These are phyloP conservation scores for Pneumocystis oryctolagi DNA, from an alignment of 1,139 yeast genomes.

Conservation along the genomic window DNA sequence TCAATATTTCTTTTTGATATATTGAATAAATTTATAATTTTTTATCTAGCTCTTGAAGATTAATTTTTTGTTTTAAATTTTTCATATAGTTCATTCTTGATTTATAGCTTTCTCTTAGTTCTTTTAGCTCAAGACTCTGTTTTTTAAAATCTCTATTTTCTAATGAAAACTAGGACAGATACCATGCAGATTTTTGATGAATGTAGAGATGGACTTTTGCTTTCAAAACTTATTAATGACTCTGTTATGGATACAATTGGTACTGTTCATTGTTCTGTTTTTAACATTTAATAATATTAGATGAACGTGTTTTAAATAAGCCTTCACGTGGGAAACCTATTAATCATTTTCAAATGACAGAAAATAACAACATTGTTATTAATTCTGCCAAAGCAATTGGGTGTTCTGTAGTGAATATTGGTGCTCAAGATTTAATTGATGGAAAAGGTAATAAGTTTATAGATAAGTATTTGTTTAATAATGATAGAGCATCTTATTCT, in stretches of 20 bases:
- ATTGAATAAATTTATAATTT: too few species aligned
- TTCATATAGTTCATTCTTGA: neutral
- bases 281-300: conserved; percentile 44
- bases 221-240: conserved; percentile 87
- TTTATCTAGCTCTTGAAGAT: neutral
- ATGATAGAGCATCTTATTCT: conserved; percentile 65
- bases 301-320: conserved; percentile 85
- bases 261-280: conserved; percentile 6
- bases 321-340: conserved; percentile 71
- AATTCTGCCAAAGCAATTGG: conserved; percentile 98
- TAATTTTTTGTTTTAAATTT: neutral
- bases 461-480: neutral
- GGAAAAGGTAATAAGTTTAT: conserved; percentile 37
- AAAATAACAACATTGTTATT: conserved; percentile 92
- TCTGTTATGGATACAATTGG: conserved; percentile 61
- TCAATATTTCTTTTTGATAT: too few species aligned
- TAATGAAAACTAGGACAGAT: conserved; percentile 34
- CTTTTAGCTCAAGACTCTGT: neutral
- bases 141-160: neutral
- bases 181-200: conserved; percentile 93
- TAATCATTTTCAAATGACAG: conserved; percentile 89
- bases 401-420: conserved; percentile 82
- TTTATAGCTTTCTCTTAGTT: neutral
- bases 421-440: conserved; percentile 90
- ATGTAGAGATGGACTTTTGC: conserved; percentile 82